Evolutionary conservation across 805 yeast species (phyloP), one percentile per base, ranked within the genome.

Genomic region (Candida coquimbonensis): DNA sequence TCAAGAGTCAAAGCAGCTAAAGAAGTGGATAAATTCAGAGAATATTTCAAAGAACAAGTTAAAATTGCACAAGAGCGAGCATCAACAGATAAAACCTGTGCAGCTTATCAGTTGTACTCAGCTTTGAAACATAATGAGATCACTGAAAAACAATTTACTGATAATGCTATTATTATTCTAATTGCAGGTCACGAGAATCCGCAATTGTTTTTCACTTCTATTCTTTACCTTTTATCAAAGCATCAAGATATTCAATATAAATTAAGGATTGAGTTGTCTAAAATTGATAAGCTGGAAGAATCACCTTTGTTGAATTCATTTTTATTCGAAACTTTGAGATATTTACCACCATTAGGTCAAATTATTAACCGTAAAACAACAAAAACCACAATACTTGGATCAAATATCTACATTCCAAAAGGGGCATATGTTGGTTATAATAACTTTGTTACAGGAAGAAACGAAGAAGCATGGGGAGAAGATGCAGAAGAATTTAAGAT

Each of bases 111-210:
- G 38, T 56, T 78, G 11, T 65, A 69, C 9, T 57, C 63, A 7
- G 76, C 78, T 1, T 59, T 64, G 37, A 57, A 67, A 7, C 49
- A 50, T 8, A 72, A 68, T 0, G 43, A 49, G 4, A 63, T 79
- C 3, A 64, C 73, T 3, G 61, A 68, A 43, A 66, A 69, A 41
- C 82, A 78, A 51, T 67, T 77, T 44, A 59, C 66, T 3, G 83
- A 79, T 53, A 79, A 79, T 56, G 65, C 76, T 16, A 72, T 77
- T 9, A 78, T 79, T 16, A 63, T 77, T 4, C 58, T 78, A 53
- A 74, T 79, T 39, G 84, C 84, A 0, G 84, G 83, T 0, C 84
- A 79, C 57, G 84, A 79, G 52, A 79, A 79, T 49, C 84, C 84
- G 0, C 78, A 77, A 48, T 54, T 79, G 24, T 58, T 78, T 11